A percentile compares a stretch with the other conserved stretches of the same genome.
phyloP scores from a whole-genome alignment of 495 filamentous ascomycete genomes.

The Corynascus novoguineensis region DNA sequence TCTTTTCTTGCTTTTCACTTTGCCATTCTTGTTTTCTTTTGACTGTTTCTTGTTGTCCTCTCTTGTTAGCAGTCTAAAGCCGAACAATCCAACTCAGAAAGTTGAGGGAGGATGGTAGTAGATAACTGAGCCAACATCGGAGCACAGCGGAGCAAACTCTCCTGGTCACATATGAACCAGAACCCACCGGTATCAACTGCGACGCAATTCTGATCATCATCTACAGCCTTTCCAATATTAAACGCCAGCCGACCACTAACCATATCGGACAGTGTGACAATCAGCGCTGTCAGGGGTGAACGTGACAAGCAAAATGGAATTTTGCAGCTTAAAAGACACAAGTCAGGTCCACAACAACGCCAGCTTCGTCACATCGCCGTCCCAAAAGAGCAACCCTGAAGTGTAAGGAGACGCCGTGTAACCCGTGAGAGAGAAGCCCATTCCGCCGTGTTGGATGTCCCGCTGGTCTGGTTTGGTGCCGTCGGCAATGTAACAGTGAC shows the following conservation, averaged over 20 bases:
- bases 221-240: not conserved
- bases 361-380: too few relatives aligned
- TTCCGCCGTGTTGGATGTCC: not conserved
- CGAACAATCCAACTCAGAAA: too few relatives aligned
- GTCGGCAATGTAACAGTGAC: not conserved
- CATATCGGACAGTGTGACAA: too few relatives aligned
- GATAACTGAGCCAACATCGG: not conserved
- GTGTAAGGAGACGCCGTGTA: not conserved
- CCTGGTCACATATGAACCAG: not conserved
- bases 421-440: constrained; percentile 1
- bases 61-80: too few relatives aligned
- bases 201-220: not conserved
- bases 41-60: too few relatives aligned
- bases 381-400: not conserved
- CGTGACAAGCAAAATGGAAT: too few relatives aligned
- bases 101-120: not conserved
- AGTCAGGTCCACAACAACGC: too few relatives aligned
- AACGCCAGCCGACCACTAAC: too few relatives aligned
- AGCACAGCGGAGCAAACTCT: not conserved
- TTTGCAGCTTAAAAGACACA: too few relatives aligned
- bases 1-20: too few relatives aligned
- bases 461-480: not conserved
- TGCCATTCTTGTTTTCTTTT: too few relatives aligned
- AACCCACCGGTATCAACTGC: constrained; percentile 4
- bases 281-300: constrained; percentile 1